phyloP scores from a whole-genome alignment of 2,329 filamentous ascomycete genomes.

The Dactylellina haptotyla region DNA sequence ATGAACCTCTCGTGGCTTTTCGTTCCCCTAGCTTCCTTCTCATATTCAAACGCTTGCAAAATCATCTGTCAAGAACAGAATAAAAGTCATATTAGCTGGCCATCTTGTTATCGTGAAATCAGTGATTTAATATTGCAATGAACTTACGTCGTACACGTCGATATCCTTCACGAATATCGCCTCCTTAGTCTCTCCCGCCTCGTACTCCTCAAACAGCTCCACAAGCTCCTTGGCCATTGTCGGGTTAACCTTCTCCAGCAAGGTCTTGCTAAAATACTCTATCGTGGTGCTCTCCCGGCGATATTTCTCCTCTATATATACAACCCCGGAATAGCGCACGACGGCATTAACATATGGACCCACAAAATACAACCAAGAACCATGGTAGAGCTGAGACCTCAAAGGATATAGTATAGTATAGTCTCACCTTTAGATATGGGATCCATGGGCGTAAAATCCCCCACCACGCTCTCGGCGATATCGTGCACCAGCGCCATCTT shows the following conservation, averaged over 20 bases:
- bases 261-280: slow-evolving; percentile 33
- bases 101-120: not conserved
- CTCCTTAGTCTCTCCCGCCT: slow-evolving; percentile 29
- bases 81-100: not conserved
- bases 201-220: slow-evolving; percentile 47
- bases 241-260: slow-evolving; percentile 29
- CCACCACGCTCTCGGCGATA: slow-evolving; percentile 52
- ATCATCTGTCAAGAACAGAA: slow-evolving; percentile 45
- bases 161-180: slow-evolving; percentile 49
- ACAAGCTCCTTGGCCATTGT: slow-evolving; percentile 18
- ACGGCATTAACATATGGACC: not conserved
- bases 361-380: no score
- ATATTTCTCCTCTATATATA: slow-evolving; percentile 35
- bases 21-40: slow-evolving; percentile 34
- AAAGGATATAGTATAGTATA: not conserved
- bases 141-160: slow-evolving; percentile 42
- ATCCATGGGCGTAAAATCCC: slow-evolving; percentile 48
- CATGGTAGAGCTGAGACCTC: not conserved
- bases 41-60: slow-evolving; percentile 45
- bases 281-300: slow-evolving; percentile 46
- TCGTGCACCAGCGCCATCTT: slow-evolving; percentile 51
- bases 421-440: slow-evolving; percentile 46
- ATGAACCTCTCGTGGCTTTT: slow-evolving; percentile 36
- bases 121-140: not conserved
- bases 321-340: no score